These are phyloP conservation scores for Thamnidium elegans DNA, from an alignment of 192 early-diverging fungal genomes.

Conservation along the genomic window DNA sequence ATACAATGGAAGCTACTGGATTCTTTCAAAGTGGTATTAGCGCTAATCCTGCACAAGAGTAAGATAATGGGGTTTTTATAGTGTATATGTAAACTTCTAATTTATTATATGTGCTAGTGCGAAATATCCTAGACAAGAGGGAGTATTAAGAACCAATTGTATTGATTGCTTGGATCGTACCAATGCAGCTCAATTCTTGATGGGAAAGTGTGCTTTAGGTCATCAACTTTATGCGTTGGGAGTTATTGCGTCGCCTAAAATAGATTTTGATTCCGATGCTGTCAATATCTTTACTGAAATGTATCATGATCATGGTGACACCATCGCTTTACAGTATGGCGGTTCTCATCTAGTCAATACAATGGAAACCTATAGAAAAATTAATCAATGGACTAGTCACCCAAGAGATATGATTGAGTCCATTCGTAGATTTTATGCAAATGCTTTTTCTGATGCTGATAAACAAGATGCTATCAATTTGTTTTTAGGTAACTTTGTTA, in stretches of 20 bases:
- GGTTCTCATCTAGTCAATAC: conserved; percentile 98
- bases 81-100: neutral
- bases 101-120: conserved; percentile 5
- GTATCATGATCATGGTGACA: conserved; percentile 98
- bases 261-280: conserved; percentile 92
- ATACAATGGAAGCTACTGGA: conserved; percentile 80
- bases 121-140: conserved; percentile 59
- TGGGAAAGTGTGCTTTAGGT: conserved; percentile 91
- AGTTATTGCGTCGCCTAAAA: conserved; percentile 66
- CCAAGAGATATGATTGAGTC: conserved; percentile 96
- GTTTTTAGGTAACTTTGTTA: conserved; percentile 76
- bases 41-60: conserved; percentile 35
- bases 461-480: conserved; percentile 95
- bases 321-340: conserved; percentile 93
- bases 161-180: conserved; percentile 98
- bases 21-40: conserved; percentile 91
- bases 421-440: conserved; percentile 87
- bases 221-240: conserved; percentile 92
- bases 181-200: conserved; percentile 94
- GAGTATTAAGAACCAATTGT: conserved; percentile 93
- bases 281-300: conserved; percentile 92
- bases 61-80: neutral
- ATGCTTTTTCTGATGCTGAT: conserved; percentile 94
- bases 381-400: conserved; percentile 91
- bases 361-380: conserved; percentile 95